Evolutionary conservation across 2,329 filamentous ascomycete species (phyloP).

Genomic region (Ceratocystis albifundus): DNA sequence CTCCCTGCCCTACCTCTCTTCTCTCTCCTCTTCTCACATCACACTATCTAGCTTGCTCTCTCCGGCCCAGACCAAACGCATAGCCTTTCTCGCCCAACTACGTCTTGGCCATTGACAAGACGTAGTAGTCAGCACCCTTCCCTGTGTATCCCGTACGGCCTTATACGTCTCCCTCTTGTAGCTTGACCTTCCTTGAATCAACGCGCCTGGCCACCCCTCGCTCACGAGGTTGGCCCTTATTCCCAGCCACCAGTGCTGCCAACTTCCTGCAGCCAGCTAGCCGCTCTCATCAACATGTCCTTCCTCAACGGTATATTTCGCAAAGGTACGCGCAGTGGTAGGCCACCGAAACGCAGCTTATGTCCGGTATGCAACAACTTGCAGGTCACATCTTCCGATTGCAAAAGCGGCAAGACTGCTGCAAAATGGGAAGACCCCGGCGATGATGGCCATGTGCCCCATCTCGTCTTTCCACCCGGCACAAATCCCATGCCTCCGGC

Average conservation of each 20-base stretch:
- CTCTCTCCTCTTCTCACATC: background rate
- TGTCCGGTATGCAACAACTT: slow-evolving; percentile 23
- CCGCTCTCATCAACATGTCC: slow-evolving; percentile 9
- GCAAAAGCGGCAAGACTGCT: slow-evolving; percentile 18
- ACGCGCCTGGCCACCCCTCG: background rate
- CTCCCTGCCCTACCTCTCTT: background rate
- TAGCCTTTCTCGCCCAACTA: background rate
- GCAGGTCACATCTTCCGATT: slow-evolving; percentile 19
- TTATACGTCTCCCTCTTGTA: background rate
- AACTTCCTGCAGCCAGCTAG: background rate
- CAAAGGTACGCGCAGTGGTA: slow-evolving; percentile 15
- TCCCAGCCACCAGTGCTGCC: background rate
- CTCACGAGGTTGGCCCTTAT: slow-evolving; percentile 6
- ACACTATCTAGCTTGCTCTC: no score
- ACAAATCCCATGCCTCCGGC: slow-evolving; percentile 21
- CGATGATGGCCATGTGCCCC: slow-evolving; percentile 12
- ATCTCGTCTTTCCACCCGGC: slow-evolving; percentile 16
- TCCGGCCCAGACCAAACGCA: no score
- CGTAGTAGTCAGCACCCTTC: background rate
- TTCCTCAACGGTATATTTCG: slow-evolving; percentile 22
- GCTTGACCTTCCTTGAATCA: background rate
- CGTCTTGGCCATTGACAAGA: background rate
- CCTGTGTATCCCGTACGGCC: background rate
- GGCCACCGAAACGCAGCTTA: slow-evolving; percentile 15
- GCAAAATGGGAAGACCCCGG: slow-evolving; percentile 21